phyloP scores from a whole-genome alignment of 306 rosid species.

The Dryas octopetala region DNA sequence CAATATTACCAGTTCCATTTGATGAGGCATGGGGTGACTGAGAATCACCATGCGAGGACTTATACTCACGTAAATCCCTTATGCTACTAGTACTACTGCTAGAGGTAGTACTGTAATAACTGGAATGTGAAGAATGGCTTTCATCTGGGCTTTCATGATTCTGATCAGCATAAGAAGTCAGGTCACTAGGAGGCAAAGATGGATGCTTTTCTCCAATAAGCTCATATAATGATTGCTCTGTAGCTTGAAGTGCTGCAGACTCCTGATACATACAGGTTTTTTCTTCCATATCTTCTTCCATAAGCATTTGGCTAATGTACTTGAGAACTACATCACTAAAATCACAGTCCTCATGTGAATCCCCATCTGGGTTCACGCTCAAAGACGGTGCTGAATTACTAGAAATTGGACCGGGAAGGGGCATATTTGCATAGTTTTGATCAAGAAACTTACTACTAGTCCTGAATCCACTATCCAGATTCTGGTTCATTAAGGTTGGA shows the following conservation, averaged over 20 bases:
- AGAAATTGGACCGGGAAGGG: conserved; percentile 4
- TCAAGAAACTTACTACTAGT: conserved; percentile 10
- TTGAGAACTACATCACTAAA: conserved; percentile 40
- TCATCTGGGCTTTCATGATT: conserved; percentile 20
- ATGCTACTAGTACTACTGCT: conserved; percentile 14
- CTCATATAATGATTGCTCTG: conserved; percentile 34
- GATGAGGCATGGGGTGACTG: conserved; percentile 25
- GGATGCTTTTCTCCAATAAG: conserved; percentile 24
- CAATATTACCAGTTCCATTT: conserved; percentile 15
- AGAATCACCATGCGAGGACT: conserved; percentile 13
- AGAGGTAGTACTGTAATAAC: conserved; percentile 6
- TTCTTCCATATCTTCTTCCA: conserved; percentile 46
- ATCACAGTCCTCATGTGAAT: conserved; percentile 33
- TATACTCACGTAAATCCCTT: conserved; percentile 7
- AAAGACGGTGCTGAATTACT: background rate
- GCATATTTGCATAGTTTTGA: conserved; percentile 21
- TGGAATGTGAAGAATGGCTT: background rate
- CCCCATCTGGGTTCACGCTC: conserved; percentile 12
- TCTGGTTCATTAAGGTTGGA: conserved; percentile 1
- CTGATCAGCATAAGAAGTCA: conserved; percentile 18
- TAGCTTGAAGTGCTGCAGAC: conserved; percentile 34
- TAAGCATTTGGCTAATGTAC: conserved; percentile 37
- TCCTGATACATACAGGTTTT: conserved; percentile 43
- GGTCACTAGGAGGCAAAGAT: background rate
- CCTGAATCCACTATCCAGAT: conserved; percentile 11